Base-by-base conservation (phyloP, 2,329 filamentous ascomycete genomes). In the Pseudopithomyces maydicus region DNA sequence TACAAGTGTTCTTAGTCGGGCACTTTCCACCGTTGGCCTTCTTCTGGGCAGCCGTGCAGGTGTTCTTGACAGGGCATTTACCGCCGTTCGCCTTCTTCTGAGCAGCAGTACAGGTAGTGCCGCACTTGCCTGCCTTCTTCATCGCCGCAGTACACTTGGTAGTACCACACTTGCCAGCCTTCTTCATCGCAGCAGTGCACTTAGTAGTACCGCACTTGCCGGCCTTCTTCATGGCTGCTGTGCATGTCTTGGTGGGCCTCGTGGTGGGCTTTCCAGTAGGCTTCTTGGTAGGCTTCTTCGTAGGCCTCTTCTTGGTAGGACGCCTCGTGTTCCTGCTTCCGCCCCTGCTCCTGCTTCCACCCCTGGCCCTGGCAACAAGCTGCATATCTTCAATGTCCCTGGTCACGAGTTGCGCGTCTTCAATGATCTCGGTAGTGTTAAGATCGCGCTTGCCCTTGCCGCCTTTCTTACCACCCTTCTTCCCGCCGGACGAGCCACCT, bases 201-300 rank as follows among this genome's bases (percentile, higher is more conserved):
- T n/a, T n/a, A 14, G 35, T n/a, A 14, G 35, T 6, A 6, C 35
- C 35, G 35, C 15, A 36, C 35, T 36, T 36, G 5, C 35, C 35
- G 5, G 35, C 35, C 11, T 36, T 36, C 35, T 36, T 36, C 35
- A 36, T 36, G 3, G 35, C 35, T 36, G 15, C 35, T n/a, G 35
- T 36, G 11, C 35, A 36, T n/a, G 17, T 46, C n/a, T 33, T 41
- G 8, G 38, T 46, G n/a, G 43, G 23, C n/a, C 32, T 46, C 20
- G 14, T 46, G 22, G 42, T n/a, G 19, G 38, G 38, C 8, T 41
- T 41, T n/a, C 19, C 19, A 23, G 43, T 46, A n/a, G 43, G 43
- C n/a, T 46, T 46, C 43, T 46, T 46, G 26, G 43, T 41, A n/a
- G 38, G 38, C n/a, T 41, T 23, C 43, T 46, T 46, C 6, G 43